Conservation (phyloP, 352 stramenopile species). For the Phytophthora foliorum region DNA sequence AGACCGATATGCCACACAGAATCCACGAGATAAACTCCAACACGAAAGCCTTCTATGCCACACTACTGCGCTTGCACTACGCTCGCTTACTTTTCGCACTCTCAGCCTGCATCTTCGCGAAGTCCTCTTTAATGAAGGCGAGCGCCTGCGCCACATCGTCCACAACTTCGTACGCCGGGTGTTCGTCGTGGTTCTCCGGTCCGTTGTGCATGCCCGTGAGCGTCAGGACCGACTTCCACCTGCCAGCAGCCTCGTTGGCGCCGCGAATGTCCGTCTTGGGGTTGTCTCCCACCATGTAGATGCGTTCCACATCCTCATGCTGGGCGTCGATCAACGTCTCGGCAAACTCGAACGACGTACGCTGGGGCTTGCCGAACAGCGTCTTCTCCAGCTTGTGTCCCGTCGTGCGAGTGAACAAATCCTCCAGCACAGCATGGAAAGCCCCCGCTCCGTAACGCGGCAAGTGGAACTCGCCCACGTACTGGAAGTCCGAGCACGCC, state of each 20-base stretch:
- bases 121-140: conserved; percentile 84
- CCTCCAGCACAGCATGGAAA: conserved; percentile 84
- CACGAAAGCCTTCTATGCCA: neutral
- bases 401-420: conserved; percentile 86
- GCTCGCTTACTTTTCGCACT: conserved; percentile 18
- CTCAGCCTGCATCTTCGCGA: conserved; percentile 44
- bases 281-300: conserved; percentile 93
- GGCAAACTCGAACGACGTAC: conserved; percentile 78
- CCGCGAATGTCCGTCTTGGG: conserved; percentile 85
- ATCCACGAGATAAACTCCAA: neutral
- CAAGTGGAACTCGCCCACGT: conserved; percentile 87
- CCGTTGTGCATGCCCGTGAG: conserved; percentile 85
- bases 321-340: conserved; percentile 83
- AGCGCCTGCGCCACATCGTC: conserved; percentile 76
- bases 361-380: conserved; percentile 84
- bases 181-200: conserved; percentile 68
- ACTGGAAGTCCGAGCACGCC: conserved; percentile 90
- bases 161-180: conserved; percentile 79
- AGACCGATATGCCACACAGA: neutral
- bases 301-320: conserved; percentile 65
- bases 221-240: conserved; percentile 89
- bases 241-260: conserved; percentile 73
- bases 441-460: conserved; percentile 83
- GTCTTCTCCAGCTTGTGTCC: conserved; percentile 78
- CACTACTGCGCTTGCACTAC: neutral